These are phyloP conservation scores for Jacaranda copaia DNA, from an alignment of 257 asterid species.

Conservation along the genomic window DNA sequence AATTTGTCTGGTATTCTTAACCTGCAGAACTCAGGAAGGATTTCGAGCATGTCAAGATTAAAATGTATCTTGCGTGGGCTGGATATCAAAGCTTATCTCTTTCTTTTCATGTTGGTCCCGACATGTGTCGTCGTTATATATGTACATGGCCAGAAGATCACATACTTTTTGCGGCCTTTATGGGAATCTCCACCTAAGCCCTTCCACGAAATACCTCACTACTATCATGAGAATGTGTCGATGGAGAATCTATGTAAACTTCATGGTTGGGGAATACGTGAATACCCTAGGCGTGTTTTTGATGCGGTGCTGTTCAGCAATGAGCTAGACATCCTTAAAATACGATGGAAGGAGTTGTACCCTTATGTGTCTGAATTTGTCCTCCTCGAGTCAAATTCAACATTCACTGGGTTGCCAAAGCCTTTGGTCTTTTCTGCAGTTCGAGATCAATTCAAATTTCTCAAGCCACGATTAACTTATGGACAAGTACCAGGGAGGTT, in stretches of 20 bases:
- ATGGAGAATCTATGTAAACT: conserved; percentile 81
- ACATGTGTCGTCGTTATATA: conserved; percentile 57
- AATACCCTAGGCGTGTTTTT: conserved; percentile 82
- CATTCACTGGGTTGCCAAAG: conserved; percentile 81
- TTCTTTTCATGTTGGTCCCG: conserved; percentile 66
- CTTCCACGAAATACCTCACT: conserved; percentile 80
- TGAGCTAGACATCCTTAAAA: conserved; percentile 72
- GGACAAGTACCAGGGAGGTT: conserved; percentile 83
- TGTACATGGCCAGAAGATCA: conserved; percentile 81
- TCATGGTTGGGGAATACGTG: conserved; percentile 86
- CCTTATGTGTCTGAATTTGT: conserved; percentile 80
- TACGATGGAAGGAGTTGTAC: conserved; percentile 82
- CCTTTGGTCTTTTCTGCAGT: conserved; percentile 59
- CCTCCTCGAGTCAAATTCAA: conserved; percentile 83
- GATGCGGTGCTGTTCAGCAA: conserved; percentile 87
- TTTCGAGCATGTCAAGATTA: conserved; percentile 63
- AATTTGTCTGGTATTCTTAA: conserved; percentile 13
- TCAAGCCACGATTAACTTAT: conserved; percentile 73
- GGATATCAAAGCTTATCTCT: conserved; percentile 61
- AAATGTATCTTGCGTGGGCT: conserved; percentile 69
- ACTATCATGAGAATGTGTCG: conserved; percentile 77
- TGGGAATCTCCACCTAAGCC: conserved; percentile 90
- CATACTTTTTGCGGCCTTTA: conserved; percentile 76
- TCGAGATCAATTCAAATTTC: conserved; percentile 62
- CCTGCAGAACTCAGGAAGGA: conserved; percentile 61